These are phyloP conservation scores for Cladosporium sphaerospermum DNA, from an alignment of 2,329 filamentous ascomycete genomes.

Conservation along the genomic window DNA sequence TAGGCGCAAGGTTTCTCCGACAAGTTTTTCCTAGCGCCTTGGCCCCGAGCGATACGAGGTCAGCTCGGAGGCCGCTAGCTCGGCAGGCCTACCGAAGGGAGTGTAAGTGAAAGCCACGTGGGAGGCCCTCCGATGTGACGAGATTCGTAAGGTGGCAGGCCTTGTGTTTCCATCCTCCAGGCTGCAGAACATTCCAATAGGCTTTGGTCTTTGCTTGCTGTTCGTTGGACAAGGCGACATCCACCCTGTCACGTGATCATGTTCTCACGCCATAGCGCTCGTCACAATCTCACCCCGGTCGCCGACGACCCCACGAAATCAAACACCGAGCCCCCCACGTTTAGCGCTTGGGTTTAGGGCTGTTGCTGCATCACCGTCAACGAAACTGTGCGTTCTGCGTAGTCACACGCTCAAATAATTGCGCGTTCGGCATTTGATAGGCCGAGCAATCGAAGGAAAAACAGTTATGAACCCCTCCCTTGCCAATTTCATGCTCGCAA, in stretches of 20 bases:
- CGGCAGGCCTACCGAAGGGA: no score
- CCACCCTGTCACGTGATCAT: no score
- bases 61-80: no score
- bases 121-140: no score
- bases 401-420: neutral
- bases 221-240: no score
- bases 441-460: neutral
- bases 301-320: neutral
- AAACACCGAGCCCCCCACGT: conserved; percentile 6
- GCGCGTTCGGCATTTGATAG: conserved; percentile 5
- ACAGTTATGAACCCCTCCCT: conserved; percentile 26
- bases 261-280: neutral
- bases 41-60: no score
- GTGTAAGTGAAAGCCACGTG: no score
- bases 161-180: no score
- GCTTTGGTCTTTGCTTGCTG: no score
- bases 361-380: neutral
- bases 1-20: conserved; percentile 5
- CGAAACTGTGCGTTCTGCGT: neutral
- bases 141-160: no score
- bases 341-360: conserved; percentile 1
- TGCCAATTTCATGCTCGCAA: conserved; percentile 26
- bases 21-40: conserved; percentile 6
- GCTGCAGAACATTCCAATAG: no score
- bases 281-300: neutral